Evolutionary conservation across 139 green algal species (phyloP), one percentile per base, ranked within the genome.

Genomic region (Diplosphaera chodatii): DNA sequence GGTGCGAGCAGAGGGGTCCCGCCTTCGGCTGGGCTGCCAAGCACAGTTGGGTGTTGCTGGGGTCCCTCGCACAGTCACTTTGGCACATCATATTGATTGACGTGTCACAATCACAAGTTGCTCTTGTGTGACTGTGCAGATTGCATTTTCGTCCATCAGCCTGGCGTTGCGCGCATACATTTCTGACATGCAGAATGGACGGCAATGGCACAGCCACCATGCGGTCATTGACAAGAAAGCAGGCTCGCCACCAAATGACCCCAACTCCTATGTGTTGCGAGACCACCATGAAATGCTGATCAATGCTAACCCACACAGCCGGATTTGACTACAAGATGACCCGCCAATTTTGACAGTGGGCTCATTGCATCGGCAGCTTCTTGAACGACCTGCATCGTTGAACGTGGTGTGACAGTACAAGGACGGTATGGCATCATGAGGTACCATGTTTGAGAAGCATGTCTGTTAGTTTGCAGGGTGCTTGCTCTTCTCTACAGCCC

Each of bases 71-170:
- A 64, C 55, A 10, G 21, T 64, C 4, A 28, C n/a, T n/a, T 20
- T 67, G 25, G 18, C 13, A n/a, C n/a, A n/a, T n/a, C n/a, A n/a
- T n/a, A n/a, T n/a, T n/a, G n/a, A n/a, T n/a, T n/a, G n/a, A n/a
- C n/a, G n/a, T n/a, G n/a, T n/a, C n/a, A n/a, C n/a, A n/a, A n/a
- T n/a, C n/a, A n/a, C n/a, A n/a, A n/a, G n/a, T n/a, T n/a, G n/a
- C n/a, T n/a, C n/a, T n/a, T 10, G 37, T 48, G 37, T 48, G 6
- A 10, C 55, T 23, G 0, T 73, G 62, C 74, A 85, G 48, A 73
- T 94, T 25, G 91, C 91, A 0, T 96, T 96, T 73, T 89, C 80
- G 28, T 86, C 78, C 0, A 76, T 96, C 18, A 55, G 56, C 21
- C 48, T 92, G 27, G 83, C 85, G 0, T 70, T 96, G 32, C 72